Conservation (phyloP, 2,329 filamentous ascomycete species). For the Fusarium verticillioides region DNA sequence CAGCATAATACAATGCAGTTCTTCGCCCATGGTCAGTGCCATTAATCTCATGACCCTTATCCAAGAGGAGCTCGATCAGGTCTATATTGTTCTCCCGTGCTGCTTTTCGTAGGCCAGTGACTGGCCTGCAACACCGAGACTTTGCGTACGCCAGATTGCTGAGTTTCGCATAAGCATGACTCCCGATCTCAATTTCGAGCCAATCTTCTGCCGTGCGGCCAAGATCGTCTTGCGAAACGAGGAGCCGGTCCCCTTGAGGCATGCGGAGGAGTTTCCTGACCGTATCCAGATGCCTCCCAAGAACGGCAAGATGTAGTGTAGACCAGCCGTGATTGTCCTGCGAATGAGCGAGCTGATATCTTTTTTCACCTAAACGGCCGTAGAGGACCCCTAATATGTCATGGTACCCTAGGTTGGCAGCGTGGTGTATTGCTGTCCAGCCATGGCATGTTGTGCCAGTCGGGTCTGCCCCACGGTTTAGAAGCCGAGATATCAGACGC, state of each 20-base stretch:
- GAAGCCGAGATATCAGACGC: no score
- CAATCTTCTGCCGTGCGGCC: neutral
- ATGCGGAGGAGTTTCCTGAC: neutral
- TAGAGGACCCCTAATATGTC: no score
- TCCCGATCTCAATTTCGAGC: neutral
- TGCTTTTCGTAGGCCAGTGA: neutral
- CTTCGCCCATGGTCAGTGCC: neutral
- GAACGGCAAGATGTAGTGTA: neutral
- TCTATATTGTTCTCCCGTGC: neutral
- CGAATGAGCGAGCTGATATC: no score
- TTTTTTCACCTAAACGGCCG: no score
- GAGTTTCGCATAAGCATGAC: neutral
- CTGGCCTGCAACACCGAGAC: neutral
- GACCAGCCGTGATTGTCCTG: neutral
- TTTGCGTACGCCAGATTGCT: neutral
- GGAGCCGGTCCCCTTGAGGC: no score
- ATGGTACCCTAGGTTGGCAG: no score
- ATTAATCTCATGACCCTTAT: neutral
- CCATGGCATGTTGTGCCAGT: neutral
- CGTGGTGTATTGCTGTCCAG: neutral
- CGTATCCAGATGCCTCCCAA: neutral
- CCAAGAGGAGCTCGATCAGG: neutral
- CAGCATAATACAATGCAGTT: constrained; percentile 1
- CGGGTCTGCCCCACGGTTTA: no score
- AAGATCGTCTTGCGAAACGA: no score